Evolutionary conservation across 2,329 filamentous ascomycete genomes (phyloP).

Genomic region (Ceratocystis colombiana): DNA sequence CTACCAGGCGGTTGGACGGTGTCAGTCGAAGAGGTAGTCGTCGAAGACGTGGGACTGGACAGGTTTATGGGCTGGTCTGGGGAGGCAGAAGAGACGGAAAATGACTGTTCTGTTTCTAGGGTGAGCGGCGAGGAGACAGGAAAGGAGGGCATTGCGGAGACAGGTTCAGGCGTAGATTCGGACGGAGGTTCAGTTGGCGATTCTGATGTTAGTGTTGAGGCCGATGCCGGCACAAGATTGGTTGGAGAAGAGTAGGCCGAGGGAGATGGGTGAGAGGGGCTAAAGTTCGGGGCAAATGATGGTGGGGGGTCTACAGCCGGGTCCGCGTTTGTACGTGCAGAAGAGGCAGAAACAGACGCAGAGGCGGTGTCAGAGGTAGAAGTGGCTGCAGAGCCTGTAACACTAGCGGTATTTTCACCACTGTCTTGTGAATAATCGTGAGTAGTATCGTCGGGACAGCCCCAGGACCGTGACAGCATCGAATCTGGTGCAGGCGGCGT

Average conservation of each 20-base stretch:
- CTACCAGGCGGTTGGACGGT: not conserved
- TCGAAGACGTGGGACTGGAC: not conserved
- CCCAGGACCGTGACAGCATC: not conserved
- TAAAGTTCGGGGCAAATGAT: not conserved
- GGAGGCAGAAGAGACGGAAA: not conserved
- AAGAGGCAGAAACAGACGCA: not conserved
- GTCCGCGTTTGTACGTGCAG: too few species aligned
- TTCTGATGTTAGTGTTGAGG: not conserved
- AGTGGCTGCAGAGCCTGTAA: not conserved
- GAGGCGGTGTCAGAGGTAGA: not conserved
- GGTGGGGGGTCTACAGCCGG: not conserved
- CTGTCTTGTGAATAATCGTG: slow-evolving; percentile 1
- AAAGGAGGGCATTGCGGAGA: not conserved
- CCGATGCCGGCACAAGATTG: not conserved
- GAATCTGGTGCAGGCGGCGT: slow-evolving; percentile 14
- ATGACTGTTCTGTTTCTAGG: not conserved
- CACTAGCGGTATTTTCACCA: not conserved
- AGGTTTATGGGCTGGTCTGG: not conserved
- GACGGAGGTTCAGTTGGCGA: not conserved
- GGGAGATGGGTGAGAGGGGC: not conserved
- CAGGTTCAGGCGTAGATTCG: not conserved
- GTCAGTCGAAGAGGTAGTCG: not conserved
- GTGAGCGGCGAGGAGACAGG: not conserved
- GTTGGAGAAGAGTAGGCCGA: not conserved
- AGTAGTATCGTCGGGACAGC: slow-evolving; percentile 19